Conservation (phyloP, 495 filamentous ascomycete genomes). For the Chaetomium cochliodes region DNA sequence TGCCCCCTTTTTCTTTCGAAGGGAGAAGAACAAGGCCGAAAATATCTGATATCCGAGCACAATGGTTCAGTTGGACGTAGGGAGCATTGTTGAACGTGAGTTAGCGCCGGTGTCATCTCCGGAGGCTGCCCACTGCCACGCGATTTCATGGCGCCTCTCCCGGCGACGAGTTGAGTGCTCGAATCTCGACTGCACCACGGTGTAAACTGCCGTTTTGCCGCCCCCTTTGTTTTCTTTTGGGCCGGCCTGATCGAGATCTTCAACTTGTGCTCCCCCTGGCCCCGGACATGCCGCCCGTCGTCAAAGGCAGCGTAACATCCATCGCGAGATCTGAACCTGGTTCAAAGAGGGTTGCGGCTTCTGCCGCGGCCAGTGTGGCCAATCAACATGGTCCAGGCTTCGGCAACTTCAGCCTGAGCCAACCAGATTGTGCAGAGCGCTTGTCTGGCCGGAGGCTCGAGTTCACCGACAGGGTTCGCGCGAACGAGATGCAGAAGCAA, state of each 20-base stretch:
- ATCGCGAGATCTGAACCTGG: constrained; percentile 5
- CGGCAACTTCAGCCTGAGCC: constrained; percentile 10
- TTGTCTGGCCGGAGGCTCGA: constrained; percentile 1
- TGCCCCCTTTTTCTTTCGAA: background rate
- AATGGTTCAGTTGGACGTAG: background rate
- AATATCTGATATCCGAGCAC: background rate
- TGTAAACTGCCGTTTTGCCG: background rate
- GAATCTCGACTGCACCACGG: background rate
- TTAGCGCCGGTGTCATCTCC: background rate
- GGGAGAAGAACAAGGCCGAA: background rate
- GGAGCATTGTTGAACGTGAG: background rate
- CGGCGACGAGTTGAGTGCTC: no score
- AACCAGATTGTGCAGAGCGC: background rate
- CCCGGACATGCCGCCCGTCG: constrained; percentile 6
- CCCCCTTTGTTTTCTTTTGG: background rate
- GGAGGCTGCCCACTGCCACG: constrained; percentile 5
- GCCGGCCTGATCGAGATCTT: background rate
- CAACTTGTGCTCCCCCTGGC: background rate
- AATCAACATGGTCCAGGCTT: constrained; percentile 1
- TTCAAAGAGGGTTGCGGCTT: background rate
- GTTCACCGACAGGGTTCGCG: background rate
- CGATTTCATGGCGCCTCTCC: background rate
- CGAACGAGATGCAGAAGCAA: background rate
- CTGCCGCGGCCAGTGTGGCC: background rate
- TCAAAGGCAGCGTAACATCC: constrained; percentile 10